A percentile compares a stretch with the other conserved stretches of the same genome.
Conservation (phyloP, 106 monocot species). For the Chionographis japonica region DNA sequence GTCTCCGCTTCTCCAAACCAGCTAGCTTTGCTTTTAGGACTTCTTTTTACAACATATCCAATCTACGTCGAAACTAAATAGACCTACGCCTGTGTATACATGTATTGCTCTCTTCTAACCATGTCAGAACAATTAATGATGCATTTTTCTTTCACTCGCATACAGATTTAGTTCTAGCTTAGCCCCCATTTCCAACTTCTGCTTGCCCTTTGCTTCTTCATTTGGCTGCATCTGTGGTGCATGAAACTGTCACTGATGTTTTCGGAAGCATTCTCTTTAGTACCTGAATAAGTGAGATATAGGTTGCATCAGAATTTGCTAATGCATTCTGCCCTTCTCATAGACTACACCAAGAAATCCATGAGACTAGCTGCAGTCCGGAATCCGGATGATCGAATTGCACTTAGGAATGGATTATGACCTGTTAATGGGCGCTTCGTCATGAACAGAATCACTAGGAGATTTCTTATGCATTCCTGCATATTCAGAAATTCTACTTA, state of each 20-base stretch:
- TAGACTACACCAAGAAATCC: conserved; percentile 35
- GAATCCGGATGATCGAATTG: conserved; percentile 11
- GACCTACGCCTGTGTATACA: conserved; percentile 22
- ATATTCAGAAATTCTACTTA: neutral
- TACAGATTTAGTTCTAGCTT: too few relatives aligned
- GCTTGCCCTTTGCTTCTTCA: conserved; percentile 9
- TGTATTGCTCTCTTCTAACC: conserved; percentile 94
- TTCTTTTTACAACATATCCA: neutral
- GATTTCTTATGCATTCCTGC: conserved; percentile 4
- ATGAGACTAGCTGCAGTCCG: conserved; percentile 13
- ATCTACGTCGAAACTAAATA: neutral
- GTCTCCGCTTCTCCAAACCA: conserved; percentile 72
- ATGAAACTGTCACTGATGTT: conserved; percentile 53
- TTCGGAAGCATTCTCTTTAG: conserved; percentile 17
- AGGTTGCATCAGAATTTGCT: conserved; percentile 28
- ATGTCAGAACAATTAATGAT: conserved; percentile 36
- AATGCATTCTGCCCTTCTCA: conserved; percentile 33
- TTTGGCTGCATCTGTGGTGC: conserved; percentile 38
- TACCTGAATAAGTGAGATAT: conserved; percentile 21
- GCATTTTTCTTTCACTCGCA: conserved; percentile 26
- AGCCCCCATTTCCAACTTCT: conserved; percentile 27
- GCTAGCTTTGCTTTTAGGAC: conserved; percentile 68
- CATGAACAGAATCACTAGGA: too few relatives aligned
- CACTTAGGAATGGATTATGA: conserved; percentile 20
- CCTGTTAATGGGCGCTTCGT: too few relatives aligned